Base-by-base conservation (phyloP, 352 stramenopile genomes). In the Globisporangium spiculum region DNA sequence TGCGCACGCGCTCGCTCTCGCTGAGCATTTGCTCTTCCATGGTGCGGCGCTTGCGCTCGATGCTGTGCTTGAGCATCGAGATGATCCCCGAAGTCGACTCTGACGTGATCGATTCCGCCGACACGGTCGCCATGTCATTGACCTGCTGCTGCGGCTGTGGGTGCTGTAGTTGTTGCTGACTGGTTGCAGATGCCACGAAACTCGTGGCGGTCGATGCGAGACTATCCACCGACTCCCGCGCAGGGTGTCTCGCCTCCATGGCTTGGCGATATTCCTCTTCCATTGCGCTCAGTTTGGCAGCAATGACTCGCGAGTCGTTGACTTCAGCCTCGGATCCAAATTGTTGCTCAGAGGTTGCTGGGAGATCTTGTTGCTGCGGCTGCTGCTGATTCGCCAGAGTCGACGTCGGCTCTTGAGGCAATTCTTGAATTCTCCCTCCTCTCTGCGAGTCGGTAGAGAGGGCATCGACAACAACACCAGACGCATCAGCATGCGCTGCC, bases 1-100 rank as follows among this genome's bases (percentile, higher is more conserved):
- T 85, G 2, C 80, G 74, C 27, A 88, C 80, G 44, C 80, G 80
- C 62, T 76, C 78, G 63, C 76, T 88, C 65, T 88, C 80, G 50
- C 79, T 82, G 57, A 86, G 62, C 65, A 78, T 70, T 53, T 81
- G 74, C 68, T 84, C 77, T 44, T 86, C 80, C 14, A 79, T 71
- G 16, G 72, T 80, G 6, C 80, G 74, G 1, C 73, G 70, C 67
- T 86, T 86, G 65, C 76, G 76, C 30, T 86, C 80, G 48, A 86
- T 76, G 63, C 80, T 88, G 44, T 83, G 78, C 67, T 79, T 77
- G 46, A 88, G 71, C 66, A 88, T 72, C n/a, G 75, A 70, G 54
- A 88, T 83, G 46, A 86, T 81, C 1, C 72, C 69, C 0, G 74
- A 70, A 27, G 77, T 82, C 9, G 77, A 73, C 26, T 68, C 41